Conservation (phyloP, 352 stramenopile species). For the Phytopythium oedochilum region DNA sequence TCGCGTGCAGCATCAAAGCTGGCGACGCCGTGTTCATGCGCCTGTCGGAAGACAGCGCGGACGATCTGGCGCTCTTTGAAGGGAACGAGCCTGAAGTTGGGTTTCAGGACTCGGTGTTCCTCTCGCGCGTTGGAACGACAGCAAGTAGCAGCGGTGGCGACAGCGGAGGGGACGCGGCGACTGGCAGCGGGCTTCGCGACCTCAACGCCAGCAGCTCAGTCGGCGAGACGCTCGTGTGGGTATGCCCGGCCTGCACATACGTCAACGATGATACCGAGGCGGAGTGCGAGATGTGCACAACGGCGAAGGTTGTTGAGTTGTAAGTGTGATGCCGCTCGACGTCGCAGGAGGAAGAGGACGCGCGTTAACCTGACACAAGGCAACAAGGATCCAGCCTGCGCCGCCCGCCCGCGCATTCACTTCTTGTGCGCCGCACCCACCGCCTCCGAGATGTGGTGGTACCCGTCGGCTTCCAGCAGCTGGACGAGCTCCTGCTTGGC, state of each 20-base stretch:
- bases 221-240: constrained; percentile 43
- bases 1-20: constrained; percentile 51
- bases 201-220: constrained; percentile 12
- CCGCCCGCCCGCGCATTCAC: not conserved
- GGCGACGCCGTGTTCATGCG: constrained; percentile 74
- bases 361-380: not conserved
- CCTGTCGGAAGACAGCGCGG: constrained; percentile 45
- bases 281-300: constrained; percentile 70
- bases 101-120: constrained; percentile 70
- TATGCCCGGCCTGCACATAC: constrained; percentile 67
- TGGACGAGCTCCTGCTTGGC: constrained; percentile 89
- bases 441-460: constrained; percentile 72
- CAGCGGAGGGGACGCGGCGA: not conserved
- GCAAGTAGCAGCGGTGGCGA: not conserved
- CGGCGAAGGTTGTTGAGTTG: constrained; percentile 30
- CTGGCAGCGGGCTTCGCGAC: constrained; percentile 8
- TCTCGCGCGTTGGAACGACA: constrained; percentile 18
- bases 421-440: constrained; percentile 82
- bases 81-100: constrained; percentile 57
- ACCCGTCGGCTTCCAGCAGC: constrained; percentile 82
- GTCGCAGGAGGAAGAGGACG: not conserved
- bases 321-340: constrained; percentile 10
- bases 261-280: constrained; percentile 60
- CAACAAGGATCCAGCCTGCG: not conserved
- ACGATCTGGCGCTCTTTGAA: constrained; percentile 51